A percentile compares a stretch with the other conserved stretches of the same genome.
Evolutionary conservation across 257 asterid species (phyloP).

Genomic region (Rubia yunnanensis): DNA sequence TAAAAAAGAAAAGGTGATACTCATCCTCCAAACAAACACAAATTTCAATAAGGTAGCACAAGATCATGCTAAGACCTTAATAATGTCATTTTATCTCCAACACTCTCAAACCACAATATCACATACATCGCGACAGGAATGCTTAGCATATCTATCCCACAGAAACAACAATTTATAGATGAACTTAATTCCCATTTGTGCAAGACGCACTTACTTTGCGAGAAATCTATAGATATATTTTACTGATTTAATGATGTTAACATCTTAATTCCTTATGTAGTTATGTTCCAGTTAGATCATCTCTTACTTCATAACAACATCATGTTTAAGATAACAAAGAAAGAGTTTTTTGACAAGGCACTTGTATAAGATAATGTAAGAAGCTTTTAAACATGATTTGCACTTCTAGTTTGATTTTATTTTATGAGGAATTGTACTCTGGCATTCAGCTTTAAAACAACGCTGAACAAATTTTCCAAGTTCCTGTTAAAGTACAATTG

Average conservation of each 20-base stretch:
- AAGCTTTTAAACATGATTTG: background rate
- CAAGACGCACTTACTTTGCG: background rate
- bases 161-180: background rate
- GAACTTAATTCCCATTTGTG: background rate
- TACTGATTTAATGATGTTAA: background rate
- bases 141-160: no score
- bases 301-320: background rate
- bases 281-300: background rate
- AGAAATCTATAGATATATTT: no score
- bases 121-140: background rate
- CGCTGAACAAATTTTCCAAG: background rate
- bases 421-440: background rate
- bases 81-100: background rate
- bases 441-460: background rate
- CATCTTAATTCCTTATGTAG: background rate
- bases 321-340: background rate
- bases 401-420: background rate
- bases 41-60: background rate
- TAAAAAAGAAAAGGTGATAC: background rate
- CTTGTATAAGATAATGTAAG: background rate
- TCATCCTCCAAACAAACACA: background rate
- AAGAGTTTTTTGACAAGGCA: background rate
- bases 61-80: background rate
- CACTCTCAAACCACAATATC: background rate
- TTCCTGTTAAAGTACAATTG: background rate